Evolutionary conservation across 805 yeast species (phyloP), one percentile per base, ranked within the genome.

Genomic region (Cyberlindnera maritima): DNA sequence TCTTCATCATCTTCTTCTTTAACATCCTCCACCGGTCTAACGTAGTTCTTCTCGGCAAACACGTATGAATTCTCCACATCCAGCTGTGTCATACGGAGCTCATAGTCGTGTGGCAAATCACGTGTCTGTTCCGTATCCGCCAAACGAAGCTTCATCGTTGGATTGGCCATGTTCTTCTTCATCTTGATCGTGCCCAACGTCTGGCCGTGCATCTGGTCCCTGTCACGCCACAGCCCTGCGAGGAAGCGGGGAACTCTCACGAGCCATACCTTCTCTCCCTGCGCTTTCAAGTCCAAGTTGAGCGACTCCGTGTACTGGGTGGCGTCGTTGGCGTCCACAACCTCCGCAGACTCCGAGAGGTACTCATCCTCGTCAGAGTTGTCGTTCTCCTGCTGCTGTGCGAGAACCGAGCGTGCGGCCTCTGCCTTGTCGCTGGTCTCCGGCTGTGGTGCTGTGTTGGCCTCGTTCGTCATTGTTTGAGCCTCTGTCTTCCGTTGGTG

Each of bases 171-270:
- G 42, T 48, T 45, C 41, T 53, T 44, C 47, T 67, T 68, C 56
- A 68, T 76, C 53, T 81, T 81, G 32, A 94, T 87, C 56, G 80
- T 82, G 7, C 97, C 95, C 53, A 94, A 68, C 49, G 83, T 83
- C 59, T 84, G 82, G 7, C 96, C 97, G 44, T 79, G 75, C 41
- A 85, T 66, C 37, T 70, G 69, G 20, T 74, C 79, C 44, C 78
- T 75, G 52, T 84, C 75, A 44, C 81, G 76, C 96, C 97, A 89
- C 54, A 79, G 74, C 35, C 84, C 88, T 26, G 96, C 85, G 50
- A 94, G 70, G 60, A 89, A 89, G 60, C 88, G 81, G 2, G 99
- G 98, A 60, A 94, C 70, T 57, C 94, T 80, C 20, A 94, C 96
- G 19, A 94, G 72, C 99, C 98, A 94, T 36, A 94, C 83, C 56